Evolutionary conservation across 139 green algal genomes (phyloP).

Genomic region (Asterochloris sp.): DNA sequence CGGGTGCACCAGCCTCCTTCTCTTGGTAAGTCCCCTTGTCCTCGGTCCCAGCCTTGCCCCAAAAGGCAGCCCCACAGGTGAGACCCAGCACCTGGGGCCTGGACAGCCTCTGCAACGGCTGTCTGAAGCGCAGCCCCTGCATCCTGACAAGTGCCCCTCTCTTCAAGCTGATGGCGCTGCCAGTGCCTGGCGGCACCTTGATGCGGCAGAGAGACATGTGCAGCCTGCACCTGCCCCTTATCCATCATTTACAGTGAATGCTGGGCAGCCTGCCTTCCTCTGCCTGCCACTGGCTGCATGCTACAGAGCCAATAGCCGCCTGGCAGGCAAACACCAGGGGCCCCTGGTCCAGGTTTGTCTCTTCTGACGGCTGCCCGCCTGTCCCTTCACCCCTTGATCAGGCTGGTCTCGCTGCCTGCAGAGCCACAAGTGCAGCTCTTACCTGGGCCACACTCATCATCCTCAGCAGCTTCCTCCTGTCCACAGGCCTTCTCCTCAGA

Average conservation of each 20-base stretch:
- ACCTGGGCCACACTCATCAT: too few relatives aligned
- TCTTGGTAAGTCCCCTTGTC: too few relatives aligned
- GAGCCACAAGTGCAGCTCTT: too few relatives aligned
- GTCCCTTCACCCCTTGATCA: not conserved
- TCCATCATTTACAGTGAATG: not conserved
- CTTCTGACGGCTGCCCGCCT: not conserved
- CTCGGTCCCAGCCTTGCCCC: too few relatives aligned
- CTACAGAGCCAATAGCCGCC: constrained; percentile 11
- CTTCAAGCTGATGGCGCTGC: not conserved
- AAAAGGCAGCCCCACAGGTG: too few relatives aligned
- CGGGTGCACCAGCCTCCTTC: too few relatives aligned
- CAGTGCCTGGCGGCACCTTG: not conserved
- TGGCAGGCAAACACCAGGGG: not conserved
- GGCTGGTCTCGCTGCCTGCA: not conserved
- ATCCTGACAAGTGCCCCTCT: not conserved
- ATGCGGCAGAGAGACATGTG: not conserved
- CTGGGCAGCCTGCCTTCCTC: too few relatives aligned
- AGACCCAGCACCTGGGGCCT: too few relatives aligned
- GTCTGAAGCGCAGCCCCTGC: not conserved
- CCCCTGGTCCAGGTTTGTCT: not conserved
- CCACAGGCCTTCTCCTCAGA: not conserved
- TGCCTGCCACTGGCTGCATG: constrained; percentile 17
- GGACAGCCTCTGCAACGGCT: too few relatives aligned
- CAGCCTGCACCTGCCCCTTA: not conserved
- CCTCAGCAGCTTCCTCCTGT: too few relatives aligned